phyloP scores from a whole-genome alignment of 208 protist genomes.

The Acanthamoeba rhysodes region DNA sequence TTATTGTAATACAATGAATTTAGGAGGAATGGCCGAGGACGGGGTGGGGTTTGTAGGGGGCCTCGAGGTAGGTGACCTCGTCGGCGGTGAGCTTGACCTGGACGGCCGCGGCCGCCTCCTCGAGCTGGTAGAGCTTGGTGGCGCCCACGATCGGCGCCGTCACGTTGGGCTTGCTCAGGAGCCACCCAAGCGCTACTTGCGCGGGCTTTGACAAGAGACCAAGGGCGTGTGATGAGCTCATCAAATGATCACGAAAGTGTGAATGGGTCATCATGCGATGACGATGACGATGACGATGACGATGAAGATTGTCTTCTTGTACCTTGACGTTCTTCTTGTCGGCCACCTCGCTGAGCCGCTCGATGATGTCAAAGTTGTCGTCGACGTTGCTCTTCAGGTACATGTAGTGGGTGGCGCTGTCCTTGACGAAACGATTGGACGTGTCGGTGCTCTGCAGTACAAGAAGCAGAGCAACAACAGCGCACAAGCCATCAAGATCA shows the following conservation, averaged over 20 bases:
- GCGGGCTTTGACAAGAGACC: background rate
- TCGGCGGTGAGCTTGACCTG: conserved; percentile 62
- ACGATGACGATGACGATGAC: background rate
- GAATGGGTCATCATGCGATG: background rate
- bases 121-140: conserved; percentile 61
- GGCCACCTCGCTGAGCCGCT: conserved; percentile 29
- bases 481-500: background rate
- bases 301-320: background rate
- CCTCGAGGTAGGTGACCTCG: conserved; percentile 59
- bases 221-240: background rate
- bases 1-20: background rate
- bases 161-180: conserved; percentile 65
- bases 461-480: background rate
- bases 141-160: conserved; percentile 64
- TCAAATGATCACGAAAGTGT: background rate
- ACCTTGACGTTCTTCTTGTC: conserved; percentile 58
- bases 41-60: conserved; percentile 59
- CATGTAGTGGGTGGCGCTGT: conserved; percentile 43
- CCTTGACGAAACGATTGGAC: conserved; percentile 22
- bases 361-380: conserved; percentile 67
- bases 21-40: background rate
- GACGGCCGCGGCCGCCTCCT: conserved; percentile 35
- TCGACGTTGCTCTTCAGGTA: conserved; percentile 42
- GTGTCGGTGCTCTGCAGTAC: background rate
- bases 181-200: conserved; percentile 54